Evolutionary conservation across 2,329 filamentous ascomycete species (phyloP).

Genomic region (Fusarium sp.): DNA sequence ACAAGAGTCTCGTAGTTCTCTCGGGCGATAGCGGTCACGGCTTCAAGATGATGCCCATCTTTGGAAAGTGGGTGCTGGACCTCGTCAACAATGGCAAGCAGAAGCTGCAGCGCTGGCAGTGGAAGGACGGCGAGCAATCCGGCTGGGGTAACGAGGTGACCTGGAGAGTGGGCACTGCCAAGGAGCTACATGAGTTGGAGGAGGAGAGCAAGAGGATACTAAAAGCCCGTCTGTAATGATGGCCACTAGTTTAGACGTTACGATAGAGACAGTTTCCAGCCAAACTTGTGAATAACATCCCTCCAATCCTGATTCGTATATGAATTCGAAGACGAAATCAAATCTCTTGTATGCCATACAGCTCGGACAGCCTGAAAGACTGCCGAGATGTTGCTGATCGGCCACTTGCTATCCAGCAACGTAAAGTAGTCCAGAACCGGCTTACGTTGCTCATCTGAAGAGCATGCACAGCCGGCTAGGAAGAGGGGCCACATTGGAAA

Average conservation of each 20-base stretch:
- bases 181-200: constrained; percentile 11
- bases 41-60: constrained; percentile 20
- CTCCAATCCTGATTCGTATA: constrained; percentile 38
- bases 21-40: constrained; percentile 11
- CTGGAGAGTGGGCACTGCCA: constrained; percentile 17
- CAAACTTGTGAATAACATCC: constrained; percentile 41
- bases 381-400: constrained; percentile 41
- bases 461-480: constrained; percentile 41
- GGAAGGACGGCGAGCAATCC: background rate
- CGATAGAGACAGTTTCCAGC: constrained; percentile 38
- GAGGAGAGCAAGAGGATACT: constrained; percentile 14
- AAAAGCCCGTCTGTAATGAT: constrained; percentile 10
- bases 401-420: constrained; percentile 40
- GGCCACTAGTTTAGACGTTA: constrained; percentile 1
- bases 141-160: constrained; percentile 19
- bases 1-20: constrained; percentile 14
- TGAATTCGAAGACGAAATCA: constrained; percentile 8
- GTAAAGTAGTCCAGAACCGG: constrained; percentile 34
- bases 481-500: constrained; percentile 45
- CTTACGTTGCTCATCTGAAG: constrained; percentile 40
- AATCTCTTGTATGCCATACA: constrained; percentile 40
- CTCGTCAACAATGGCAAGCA: constrained; percentile 8
- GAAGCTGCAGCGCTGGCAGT: constrained; percentile 15
- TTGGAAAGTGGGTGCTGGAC: constrained; percentile 10
- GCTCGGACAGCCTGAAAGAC: constrained; percentile 39